phyloP scores from a whole-genome alignment of 768 basidiomycete species.

The Dendrothele bispora region DNA sequence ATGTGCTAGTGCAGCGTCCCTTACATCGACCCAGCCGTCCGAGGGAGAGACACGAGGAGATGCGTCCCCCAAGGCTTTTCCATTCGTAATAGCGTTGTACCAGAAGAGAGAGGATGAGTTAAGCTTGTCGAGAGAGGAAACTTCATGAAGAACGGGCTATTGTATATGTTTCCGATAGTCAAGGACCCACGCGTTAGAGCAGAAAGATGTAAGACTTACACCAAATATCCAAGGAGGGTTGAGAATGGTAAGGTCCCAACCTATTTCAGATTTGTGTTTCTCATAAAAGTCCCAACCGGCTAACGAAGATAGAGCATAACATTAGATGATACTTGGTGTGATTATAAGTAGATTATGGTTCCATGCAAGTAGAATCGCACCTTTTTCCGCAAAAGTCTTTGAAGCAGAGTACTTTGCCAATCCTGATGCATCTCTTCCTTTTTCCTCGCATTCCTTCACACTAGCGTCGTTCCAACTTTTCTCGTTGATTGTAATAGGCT shows the following conservation, averaged over 20 bases:
- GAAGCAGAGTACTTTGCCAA: conserved; percentile 40
- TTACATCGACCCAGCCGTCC: conserved; percentile 35
- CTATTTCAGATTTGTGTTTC: conserved; percentile 33
- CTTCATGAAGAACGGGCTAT: conserved; percentile 8
- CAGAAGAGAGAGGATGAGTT: conserved; percentile 14
- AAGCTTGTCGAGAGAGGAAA: not conserved
- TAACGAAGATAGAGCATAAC: conserved; percentile 9
- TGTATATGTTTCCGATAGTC: conserved; percentile 4
- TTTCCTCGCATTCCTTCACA: conserved; percentile 35
- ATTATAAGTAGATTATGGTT: not conserved
- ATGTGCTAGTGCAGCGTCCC: conserved; percentile 49
- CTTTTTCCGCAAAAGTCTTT: conserved; percentile 51
- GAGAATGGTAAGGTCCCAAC: conserved; percentile 53
- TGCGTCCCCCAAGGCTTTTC: conserved; percentile 8
- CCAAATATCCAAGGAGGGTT: conserved; percentile 51
- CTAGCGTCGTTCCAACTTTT: conserved; percentile 48
- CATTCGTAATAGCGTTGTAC: conserved; percentile 20
- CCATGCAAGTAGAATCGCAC: conserved; percentile 11
- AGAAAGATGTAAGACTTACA: too few species aligned
- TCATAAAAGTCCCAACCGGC: conserved; percentile 45
- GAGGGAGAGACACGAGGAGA: not conserved
- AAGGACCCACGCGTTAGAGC: too few species aligned
- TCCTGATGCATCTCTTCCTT: conserved; percentile 36
- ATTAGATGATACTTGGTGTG: not conserved
- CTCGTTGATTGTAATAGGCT: conserved; percentile 28